phyloP scores from a whole-genome alignment of 257 asterid genomes.

The Solanum chiquidenum region DNA sequence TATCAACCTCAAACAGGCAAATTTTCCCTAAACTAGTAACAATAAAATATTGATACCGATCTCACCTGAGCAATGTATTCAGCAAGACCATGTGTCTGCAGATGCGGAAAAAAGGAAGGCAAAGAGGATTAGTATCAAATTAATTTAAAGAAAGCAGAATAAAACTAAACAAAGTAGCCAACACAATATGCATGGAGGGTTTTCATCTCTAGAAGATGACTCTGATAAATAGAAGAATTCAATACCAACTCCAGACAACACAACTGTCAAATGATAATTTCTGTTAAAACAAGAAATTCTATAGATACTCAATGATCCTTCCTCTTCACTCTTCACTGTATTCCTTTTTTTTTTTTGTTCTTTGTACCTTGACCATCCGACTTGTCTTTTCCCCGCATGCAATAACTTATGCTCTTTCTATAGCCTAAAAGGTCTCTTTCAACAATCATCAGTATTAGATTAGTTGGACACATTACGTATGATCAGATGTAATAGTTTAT shows the following conservation, averaged over 20 bases:
- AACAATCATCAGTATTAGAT: background rate
- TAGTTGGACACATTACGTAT: background rate
- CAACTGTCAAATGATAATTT: background rate
- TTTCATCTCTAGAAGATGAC: background rate
- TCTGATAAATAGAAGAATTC: background rate
- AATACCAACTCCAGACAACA: background rate
- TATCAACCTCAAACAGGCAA: background rate
- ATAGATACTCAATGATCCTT: background rate
- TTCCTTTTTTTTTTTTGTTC: background rate
- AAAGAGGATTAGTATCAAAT: background rate
- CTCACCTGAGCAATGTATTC: slow-evolving; percentile 96
- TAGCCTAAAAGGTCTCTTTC: background rate
- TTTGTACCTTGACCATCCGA: background rate
- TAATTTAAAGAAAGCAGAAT: background rate
- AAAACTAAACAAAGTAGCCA: background rate
- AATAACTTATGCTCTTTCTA: background rate
- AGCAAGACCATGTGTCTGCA: slow-evolving; percentile 86
- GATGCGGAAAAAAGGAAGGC: slow-evolving; percentile 3
- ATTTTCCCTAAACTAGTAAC: background rate
- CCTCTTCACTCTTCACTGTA: background rate
- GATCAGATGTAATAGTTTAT: background rate
- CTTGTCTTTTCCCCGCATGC: background rate
- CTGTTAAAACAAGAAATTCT: background rate
- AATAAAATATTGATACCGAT: background rate
- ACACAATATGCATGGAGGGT: background rate